Evolutionary conservation across 2,329 filamentous ascomycete species (phyloP).

Genomic region (Neofusicoccum ribis): DNA sequence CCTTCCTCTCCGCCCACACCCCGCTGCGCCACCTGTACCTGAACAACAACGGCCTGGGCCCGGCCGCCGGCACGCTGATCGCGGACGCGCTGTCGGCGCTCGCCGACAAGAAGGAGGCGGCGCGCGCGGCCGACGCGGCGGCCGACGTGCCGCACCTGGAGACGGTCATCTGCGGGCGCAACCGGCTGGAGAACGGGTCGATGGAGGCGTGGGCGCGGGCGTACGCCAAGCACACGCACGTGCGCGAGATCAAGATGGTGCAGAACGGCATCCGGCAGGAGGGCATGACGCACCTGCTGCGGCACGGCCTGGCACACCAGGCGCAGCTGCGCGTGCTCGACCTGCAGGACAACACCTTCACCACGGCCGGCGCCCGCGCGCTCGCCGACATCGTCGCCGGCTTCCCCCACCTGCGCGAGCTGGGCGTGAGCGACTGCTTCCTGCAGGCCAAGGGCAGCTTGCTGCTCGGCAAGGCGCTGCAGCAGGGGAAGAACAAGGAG

Average conservation of each 20-base stretch:
- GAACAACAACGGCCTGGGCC: slow-evolving; percentile 97
- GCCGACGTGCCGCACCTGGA: slow-evolving; percentile 72
- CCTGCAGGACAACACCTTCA: slow-evolving; percentile 98
- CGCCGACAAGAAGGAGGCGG: slow-evolving; percentile 79
- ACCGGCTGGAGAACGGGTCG: slow-evolving; percentile 90
- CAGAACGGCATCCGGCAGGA: slow-evolving; percentile 97
- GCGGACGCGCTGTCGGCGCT: slow-evolving; percentile 84
- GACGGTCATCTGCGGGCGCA: slow-evolving; percentile 96
- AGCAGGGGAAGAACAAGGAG: slow-evolving; percentile 72
- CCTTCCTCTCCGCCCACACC: slow-evolving; percentile 84
- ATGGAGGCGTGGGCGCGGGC: slow-evolving; percentile 94
- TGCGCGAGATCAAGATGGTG: slow-evolving; percentile 92
- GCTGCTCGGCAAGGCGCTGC: slow-evolving; percentile 71
- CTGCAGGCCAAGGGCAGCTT: slow-evolving; percentile 74
- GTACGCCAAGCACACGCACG: slow-evolving; percentile 75
- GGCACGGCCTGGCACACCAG: slow-evolving; percentile 73
- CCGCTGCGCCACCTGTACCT: slow-evolving; percentile 92
- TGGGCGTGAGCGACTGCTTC: slow-evolving; percentile 87
- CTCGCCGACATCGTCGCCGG: slow-evolving; percentile 71
- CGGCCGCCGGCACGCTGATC: slow-evolving; percentile 83
- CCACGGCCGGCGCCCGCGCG: slow-evolving; percentile 73
- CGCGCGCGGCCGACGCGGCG: slow-evolving; percentile 61
- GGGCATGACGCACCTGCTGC: slow-evolving; percentile 80
- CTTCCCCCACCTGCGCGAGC: slow-evolving; percentile 76
- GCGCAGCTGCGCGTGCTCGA: slow-evolving; percentile 73